Base-by-base conservation (phyloP, 2,329 filamentous ascomycete genomes). In the Calonectria multiphialidica region DNA sequence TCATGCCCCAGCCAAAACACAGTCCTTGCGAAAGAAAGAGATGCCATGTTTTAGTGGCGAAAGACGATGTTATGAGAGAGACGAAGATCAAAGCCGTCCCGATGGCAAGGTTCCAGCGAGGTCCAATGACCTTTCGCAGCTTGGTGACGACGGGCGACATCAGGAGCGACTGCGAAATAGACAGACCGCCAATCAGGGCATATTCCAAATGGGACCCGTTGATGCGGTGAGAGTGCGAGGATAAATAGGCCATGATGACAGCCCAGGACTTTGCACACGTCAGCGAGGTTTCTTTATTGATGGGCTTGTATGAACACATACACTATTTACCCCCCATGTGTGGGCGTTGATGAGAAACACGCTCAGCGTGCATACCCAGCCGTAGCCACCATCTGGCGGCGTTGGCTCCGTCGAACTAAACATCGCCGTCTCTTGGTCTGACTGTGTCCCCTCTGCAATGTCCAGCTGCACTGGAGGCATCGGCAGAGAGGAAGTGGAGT, bases 11-110 rank as follows among this genome's bases (percentile, higher is more conserved):
- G 13, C 93, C 93, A 75, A 95, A 95, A 69, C 90, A 90, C 1
- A 95, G 78, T 18, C 93, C 93, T 79, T 95, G 93, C n/a, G 87
- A 89, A 0, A 95, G 86, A 68, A 94, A 90, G 0, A 95, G 86
- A 35, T 95, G 93, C 92, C 92, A 95, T 68, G 93, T 90, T 53
- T 89, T 76, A 5, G 81, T 85, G 0, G 92, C 89, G 75, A 94
- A 95, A 2, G 90, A 92, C 5, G 93, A 93, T 2, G 89, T 89
- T 42, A 95, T 88, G 70, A 95, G 88, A 16, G 89, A 90, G 3
- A 86, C 82, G 1, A 90, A 88, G 80, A 94, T 89, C 61, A 95
- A 84, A 1, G 89, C 80, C 1, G 91, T 87, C 8, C 93, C 93
- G 21, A 92, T 83, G 42, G 91, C 85, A 15, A 95, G 86, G 0